Evolutionary conservation across 495 filamentous ascomycete genomes (phyloP), one percentile per base, ranked within the genome.

Genomic region (Aspergillus saccharolyticus): DNA sequence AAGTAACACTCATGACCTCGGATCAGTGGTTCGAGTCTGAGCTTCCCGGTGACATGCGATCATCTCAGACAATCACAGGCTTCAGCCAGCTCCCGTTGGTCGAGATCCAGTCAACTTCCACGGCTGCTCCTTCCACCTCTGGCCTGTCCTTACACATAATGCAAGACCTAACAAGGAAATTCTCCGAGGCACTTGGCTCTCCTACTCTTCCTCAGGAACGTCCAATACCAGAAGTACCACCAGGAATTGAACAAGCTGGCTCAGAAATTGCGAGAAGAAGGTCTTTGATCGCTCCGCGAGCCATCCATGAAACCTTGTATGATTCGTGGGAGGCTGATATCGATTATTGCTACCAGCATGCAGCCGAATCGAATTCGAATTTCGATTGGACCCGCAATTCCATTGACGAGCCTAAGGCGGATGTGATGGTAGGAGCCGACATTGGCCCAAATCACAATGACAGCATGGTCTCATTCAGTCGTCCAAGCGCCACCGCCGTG

Each of bases 271-370:
- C 55, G 17, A 46, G 47, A n/a, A 52, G 54, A 48, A 51, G 39
- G 33, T 57, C 58, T 18, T 62, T 59, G 14, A 28, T 60, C 28
- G 33, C 46, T 20, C 46, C 33, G 16, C 52, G 17, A 17, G 44
- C 55, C 14, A 48, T 57, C 42, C 59, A 70, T 50, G 67, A 68
- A 8, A 56, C 65, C 6, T 66, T 80, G 22, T 82, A 85, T 42
- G 81, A 85, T 45, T 86, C 79, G 19, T 97, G 93, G 93, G 93
- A 97, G 64, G 89, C 91, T 44, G 91, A 92, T 62, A 93, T 97
- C 62, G 92, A 96, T 67, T 97, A 89, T 69, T 94, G 87, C 68
- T 97, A 97, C 64, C 89, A 96, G 59, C 84, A 94, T 69, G 90
- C 86, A 47, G 90, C 88, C 8, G 93, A 97, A 69, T 90, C 91